These are phyloP conservation scores for Penicillium robsamsonii DNA, from an alignment of 495 filamentous ascomycete genomes.

Conservation along the genomic window DNA sequence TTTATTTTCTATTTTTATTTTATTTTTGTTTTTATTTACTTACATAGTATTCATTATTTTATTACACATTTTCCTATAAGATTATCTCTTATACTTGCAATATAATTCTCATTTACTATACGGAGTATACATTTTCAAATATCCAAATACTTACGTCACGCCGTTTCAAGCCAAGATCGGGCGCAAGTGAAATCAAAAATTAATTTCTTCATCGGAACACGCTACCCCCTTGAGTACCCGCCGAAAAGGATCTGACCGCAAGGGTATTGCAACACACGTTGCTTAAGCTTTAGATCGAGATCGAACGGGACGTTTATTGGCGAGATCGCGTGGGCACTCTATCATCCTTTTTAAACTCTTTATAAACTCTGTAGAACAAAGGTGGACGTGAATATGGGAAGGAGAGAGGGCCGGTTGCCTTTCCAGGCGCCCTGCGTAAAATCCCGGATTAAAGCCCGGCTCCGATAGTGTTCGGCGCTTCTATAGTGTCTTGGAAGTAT, in stretches of 20 bases:
- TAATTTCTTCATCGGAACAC: slow-evolving; percentile 12
- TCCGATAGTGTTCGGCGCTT: slow-evolving; percentile 1
- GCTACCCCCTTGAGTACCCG: slow-evolving; percentile 19
- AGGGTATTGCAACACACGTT: slow-evolving; percentile 14
- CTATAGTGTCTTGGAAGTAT: not conserved
- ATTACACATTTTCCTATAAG: no score
- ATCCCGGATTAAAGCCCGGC: slow-evolving; percentile 5
- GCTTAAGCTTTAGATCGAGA: slow-evolving; percentile 34
- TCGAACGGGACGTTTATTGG: slow-evolving; percentile 27
- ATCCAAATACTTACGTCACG: not conserved
- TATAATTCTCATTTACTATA: no score
- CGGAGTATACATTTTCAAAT: no score
- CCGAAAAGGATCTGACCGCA: slow-evolving; percentile 14
- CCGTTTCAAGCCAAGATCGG: slow-evolving; percentile 12
- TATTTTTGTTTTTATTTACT: not conserved
- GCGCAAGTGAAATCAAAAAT: slow-evolving; percentile 7
- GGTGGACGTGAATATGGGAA: no score
- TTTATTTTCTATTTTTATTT: slow-evolving; percentile 1
- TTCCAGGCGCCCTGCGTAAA: slow-evolving; percentile 28
- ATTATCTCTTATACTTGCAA: no score
- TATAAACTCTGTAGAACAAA: no score
- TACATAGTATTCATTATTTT: no score
- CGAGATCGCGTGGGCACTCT: slow-evolving; percentile 18
- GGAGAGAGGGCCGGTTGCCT: slow-evolving; percentile 20
- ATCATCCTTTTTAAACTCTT: not conserved